A percentile compares a stretch with the other conserved stretches of the same genome.
phyloP scores from a whole-genome alignment of 148 eudicot genomes.

The Arctostaphylos glauca region DNA sequence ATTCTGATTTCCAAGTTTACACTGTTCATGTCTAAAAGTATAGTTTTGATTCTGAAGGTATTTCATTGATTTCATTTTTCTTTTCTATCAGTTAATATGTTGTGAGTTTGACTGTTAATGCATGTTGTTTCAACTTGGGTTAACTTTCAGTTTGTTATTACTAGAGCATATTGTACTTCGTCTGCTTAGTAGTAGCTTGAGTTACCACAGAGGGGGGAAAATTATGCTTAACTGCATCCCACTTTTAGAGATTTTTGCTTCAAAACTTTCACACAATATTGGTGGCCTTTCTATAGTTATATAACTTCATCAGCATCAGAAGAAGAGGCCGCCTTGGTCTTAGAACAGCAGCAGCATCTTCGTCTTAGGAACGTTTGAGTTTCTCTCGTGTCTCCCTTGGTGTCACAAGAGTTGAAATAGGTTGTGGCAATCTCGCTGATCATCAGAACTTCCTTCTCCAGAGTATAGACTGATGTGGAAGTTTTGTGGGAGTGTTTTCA shows the following conservation, averaged over 20 bases:
- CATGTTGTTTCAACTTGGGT: neutral
- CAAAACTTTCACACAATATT: neutral
- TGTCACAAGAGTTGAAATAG: too few relatives aligned
- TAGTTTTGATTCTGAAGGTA: neutral
- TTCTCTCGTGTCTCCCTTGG: neutral
- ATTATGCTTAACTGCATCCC: neutral
- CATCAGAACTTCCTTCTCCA: neutral
- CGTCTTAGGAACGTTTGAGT: neutral
- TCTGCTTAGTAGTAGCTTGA: neutral
- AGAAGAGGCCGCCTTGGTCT: too few relatives aligned
- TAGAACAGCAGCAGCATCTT: too few relatives aligned
- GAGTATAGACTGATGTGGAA: neutral
- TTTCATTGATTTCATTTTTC: neutral
- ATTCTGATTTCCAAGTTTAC: neutral
- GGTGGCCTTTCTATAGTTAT: neutral
- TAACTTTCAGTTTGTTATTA: neutral
- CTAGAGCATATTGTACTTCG: neutral
- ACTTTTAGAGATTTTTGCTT: neutral
- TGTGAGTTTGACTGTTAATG: neutral
- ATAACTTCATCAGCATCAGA: too few relatives aligned
- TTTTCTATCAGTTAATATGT: neutral
- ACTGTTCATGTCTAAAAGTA: neutral
- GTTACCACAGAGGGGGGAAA: neutral
- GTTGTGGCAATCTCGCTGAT: too few relatives aligned
- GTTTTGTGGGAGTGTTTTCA: conserved; percentile 2